Base-by-base conservation (phyloP, 2,329 filamentous ascomycete species). In the Blastomyces percursus region DNA sequence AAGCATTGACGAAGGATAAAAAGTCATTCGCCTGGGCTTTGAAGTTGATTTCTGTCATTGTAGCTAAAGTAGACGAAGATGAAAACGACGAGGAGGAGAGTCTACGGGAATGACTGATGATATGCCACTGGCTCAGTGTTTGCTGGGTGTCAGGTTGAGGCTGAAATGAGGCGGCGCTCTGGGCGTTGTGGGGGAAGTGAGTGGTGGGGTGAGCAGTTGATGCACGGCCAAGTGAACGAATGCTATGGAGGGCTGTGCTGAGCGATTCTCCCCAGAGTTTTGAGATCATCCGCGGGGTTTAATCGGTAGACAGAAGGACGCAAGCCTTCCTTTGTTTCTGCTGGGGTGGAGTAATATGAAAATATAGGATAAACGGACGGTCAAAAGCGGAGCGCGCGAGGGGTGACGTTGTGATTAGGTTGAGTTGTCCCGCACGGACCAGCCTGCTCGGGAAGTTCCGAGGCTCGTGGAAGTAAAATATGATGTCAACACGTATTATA, bases 1-100 rank as follows among this genome's bases (percentile, higher is more conserved):
- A 96, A 66, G 87, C 89, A 77, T 96, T 96, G 74, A 96, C 87
- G 78, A 96, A 96, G 77, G 90, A 88, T 72, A 96, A 78, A 76
- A 96, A 96, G 80, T 95, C 90, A 77, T 88, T 79, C 61, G 90
- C 90, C 61, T 65, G 65, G 55, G 67, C 69, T 63, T 70, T 73
- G 64, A 70, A 69, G 59, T 69, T 64, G 32, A 67, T 50, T 38
- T 66, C 65, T 46, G 66, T 64, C 72, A 74, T 74, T 57, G 65
- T 71, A 32, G 69, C 65, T 56, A 63, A 44, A 58, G 38, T 48
- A 27, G 56, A 35, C 7, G 56, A 46, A 46, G 40, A 48, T 32
- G 40, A 48, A 2, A 48, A 35, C 3, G 56, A 32, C 1, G 24
- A 59, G 2, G 56, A 42, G 16, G 42, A 59, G 46, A 59, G 56